Percentiles rank a stretch among this genome's conserved stretches.
Evolutionary conservation across 495 filamentous ascomycete species (phyloP).

Genomic region (Tirmania nivea): DNA sequence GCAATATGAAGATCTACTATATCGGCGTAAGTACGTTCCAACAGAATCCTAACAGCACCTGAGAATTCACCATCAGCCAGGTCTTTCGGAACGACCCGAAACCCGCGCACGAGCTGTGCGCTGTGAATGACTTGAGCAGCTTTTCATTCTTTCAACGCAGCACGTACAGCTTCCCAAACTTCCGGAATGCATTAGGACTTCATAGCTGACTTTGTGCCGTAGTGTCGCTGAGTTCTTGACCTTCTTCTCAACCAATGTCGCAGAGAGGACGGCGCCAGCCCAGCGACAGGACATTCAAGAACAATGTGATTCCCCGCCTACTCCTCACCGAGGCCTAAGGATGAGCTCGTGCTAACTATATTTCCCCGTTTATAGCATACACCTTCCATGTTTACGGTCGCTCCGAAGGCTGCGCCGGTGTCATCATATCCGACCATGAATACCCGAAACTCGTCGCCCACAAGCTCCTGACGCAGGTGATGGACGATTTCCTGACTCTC

Average conservation of each 20-base stretch:
- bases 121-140: slow-evolving; percentile 56
- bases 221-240: slow-evolving; percentile 45
- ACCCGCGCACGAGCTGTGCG: slow-evolving; percentile 60
- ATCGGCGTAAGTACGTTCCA: slow-evolving; percentile 45
- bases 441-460: slow-evolving; percentile 87
- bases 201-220: background rate
- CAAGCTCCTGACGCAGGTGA: slow-evolving; percentile 70
- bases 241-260: slow-evolving; percentile 44
- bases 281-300: slow-evolving; percentile 83
- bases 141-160: slow-evolving; percentile 62
- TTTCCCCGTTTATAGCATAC: slow-evolving; percentile 30
- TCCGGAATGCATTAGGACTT: background rate
- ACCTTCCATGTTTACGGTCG: slow-evolving; percentile 82
- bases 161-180: slow-evolving; percentile 11
- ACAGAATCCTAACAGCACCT: slow-evolving; percentile 1
- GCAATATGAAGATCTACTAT: slow-evolving; percentile 72
- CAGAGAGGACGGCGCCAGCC: slow-evolving; percentile 65
- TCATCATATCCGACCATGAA: slow-evolving; percentile 75
- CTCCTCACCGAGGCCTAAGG: background rate
- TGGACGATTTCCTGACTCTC: slow-evolving; percentile 76
- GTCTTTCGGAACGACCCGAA: slow-evolving; percentile 60
- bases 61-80: slow-evolving; percentile 22
- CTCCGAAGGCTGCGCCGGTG: slow-evolving; percentile 63
- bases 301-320: slow-evolving; percentile 32
- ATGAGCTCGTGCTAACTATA: background rate